These are phyloP conservation scores for Lentinus polychrous DNA, from an alignment of 1,284 basidiomycete species.

Conservation along the genomic window DNA sequence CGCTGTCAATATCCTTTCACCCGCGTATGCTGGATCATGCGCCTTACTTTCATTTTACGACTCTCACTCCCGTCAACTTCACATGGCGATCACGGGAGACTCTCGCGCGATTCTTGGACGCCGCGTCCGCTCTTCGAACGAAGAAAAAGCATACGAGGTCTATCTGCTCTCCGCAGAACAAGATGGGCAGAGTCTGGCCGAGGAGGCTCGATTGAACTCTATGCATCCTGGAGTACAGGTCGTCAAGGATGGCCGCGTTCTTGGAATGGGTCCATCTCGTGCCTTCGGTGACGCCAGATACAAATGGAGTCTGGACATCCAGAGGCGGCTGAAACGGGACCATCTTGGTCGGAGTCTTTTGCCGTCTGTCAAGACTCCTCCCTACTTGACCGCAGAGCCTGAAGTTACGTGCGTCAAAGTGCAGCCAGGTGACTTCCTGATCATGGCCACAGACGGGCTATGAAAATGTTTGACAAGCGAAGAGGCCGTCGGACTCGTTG, in stretches of 20 bases:
- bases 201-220: conserved; percentile 30
- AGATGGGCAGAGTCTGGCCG: conserved; percentile 34
- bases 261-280: conserved; percentile 38
- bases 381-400: conserved; percentile 54
- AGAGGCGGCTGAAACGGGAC: conserved; percentile 26
- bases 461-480: conserved; percentile 53
- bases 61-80: conserved; percentile 31
- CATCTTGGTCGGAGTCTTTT: conserved; percentile 26
- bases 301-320: conserved; percentile 37
- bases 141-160: conserved; percentile 36
- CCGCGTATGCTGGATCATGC: conserved; percentile 28
- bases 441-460: conserved; percentile 50
- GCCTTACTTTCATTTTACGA: conserved; percentile 43
- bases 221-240: conserved; percentile 33
- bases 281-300: conserved; percentile 46
- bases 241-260: conserved; percentile 33
- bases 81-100: conserved; percentile 50
- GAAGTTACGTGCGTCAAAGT: conserved; percentile 33
- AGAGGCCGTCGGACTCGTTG: conserved; percentile 53
- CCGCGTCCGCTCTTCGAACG: conserved; percentile 24
- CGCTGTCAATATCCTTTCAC: conserved; percentile 19
- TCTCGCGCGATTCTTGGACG: conserved; percentile 56
- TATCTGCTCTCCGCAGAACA: conserved; percentile 51
- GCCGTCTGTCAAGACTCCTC: conserved; percentile 32
- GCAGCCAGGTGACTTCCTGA: conserved; percentile 44